Evolutionary conservation across 192 early-diverging fungal genomes (phyloP), one percentile per base, ranked within the genome.

Genomic region (Dissophora ornata): DNA sequence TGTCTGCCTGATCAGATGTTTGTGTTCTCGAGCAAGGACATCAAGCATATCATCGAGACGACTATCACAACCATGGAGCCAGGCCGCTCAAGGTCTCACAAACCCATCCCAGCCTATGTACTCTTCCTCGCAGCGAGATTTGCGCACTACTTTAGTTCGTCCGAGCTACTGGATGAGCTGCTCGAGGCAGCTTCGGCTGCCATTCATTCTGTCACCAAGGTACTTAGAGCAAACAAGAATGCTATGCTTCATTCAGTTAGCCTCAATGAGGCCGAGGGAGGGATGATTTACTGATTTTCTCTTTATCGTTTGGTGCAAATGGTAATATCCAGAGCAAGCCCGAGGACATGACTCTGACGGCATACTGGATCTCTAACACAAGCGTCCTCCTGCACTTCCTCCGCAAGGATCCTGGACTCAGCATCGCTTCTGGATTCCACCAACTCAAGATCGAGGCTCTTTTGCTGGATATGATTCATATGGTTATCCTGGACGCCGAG

Each of bases 1-100:
- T 94, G 95, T 79, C 80, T 87, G 67, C 89, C 89, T 15, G 92
- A 95, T 82, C 95, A 98, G 78, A 98, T 98, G 97, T 91, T 95
- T 83, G 96, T 97, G n/a, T 95, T 97, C 78, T 90, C 90, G 52
- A 85, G 84, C 56, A 83, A 88, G 29, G 88, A 88, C 8, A 81
- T 95, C 47, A 83, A 87, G 13, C 84, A 85, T 57, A 91, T 96
- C 53, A 86, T 98, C 36, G 79, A 91, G 51, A 85, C 87, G 0
- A 85, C 90, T 18, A 85, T 98, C 62, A 85, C 80, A 18, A 82
- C 87, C 29, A 86, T 95, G 41, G 82, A 85, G 53, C 90, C 92
- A 0, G 81, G 85, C 29, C 83, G 82, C 36, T 84, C 86, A 66
- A 81, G 83, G 24, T 77, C 85, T 48, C 85, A 92, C 73, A 84